Conservation (phyloP, 345 rosid species). For the Mallotus nudiflorus region DNA sequence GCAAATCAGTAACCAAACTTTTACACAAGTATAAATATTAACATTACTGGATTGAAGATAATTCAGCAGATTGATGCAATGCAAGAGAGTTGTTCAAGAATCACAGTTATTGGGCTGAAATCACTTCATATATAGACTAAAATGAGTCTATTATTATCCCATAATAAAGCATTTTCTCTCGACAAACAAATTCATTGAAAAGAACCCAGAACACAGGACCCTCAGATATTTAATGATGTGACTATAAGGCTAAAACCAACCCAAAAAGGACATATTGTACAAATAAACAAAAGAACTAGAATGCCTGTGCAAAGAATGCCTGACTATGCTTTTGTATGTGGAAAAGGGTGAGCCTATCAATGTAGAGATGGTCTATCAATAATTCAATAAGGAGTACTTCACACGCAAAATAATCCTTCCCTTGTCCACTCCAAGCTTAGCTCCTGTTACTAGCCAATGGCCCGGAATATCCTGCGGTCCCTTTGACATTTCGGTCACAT, state of each 20-base stretch:
- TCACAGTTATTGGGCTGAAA: background rate
- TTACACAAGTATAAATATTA: no score
- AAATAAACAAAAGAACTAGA: slow-evolving; percentile 40
- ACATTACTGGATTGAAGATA: no score
- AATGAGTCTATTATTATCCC: background rate
- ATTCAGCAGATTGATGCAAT: no score
- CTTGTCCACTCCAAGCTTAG: slow-evolving; percentile 92
- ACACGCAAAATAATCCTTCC: slow-evolving; percentile 88
- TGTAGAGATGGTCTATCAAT: slow-evolving; percentile 39
- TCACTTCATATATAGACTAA: background rate
- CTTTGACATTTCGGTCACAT: slow-evolving; percentile 75
- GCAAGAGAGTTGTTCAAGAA: no score
- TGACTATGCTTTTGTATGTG: slow-evolving; percentile 34
- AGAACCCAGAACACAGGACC: background rate
- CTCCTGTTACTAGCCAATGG: slow-evolving; percentile 98
- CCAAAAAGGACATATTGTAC: slow-evolving; percentile 41
- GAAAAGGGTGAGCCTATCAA: slow-evolving; percentile 29
- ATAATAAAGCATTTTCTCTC: background rate
- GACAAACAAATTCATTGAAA: slow-evolving; percentile 2
- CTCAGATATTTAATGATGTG: background rate
- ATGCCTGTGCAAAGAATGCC: slow-evolving; percentile 68
- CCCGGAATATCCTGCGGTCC: slow-evolving; percentile 96
- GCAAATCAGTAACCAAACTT: no score
- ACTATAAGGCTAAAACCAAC: slow-evolving; percentile 17
- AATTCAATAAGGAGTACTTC: slow-evolving; percentile 90